Base-by-base conservation (phyloP, 768 basidiomycete genomes). In the Coprinopsis sp. region DNA sequence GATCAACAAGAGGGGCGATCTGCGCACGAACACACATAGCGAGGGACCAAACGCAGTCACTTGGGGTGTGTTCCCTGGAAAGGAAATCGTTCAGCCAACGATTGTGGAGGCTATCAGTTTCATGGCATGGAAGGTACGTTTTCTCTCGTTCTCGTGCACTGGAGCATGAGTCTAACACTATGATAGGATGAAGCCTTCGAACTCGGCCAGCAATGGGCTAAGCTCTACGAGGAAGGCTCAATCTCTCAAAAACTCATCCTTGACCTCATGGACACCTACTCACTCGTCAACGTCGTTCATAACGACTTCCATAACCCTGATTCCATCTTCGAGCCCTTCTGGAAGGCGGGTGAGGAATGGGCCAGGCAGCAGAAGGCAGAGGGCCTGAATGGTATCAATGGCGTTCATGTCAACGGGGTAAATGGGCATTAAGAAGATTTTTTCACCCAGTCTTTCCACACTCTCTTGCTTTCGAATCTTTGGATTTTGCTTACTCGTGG, bases 41-140 rank as follows among this genome's bases (percentile, higher is more conserved):
- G 93, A 96, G 41, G 92, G 94, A 2, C 94, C 96, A 22, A 97
- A 96, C 57, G 94, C 94, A n/a, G 92, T 97, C 14, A 97, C 94
- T 1, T 97, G 94, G 94, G 94, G 94, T 52, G 91, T 96, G 7
- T 97, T 95, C 76, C 91, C 94, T 4, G 90, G 91, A 46, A 97
- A 97, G 65, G 94, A 96, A 71, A 89, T 96, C 55, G 70, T 95
- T 37, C 92, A 95, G 61, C 94, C 94, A 18, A 97, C 94, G 16
- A 91, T 96, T 51, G 94, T 97, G 18, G 94, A 97, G 64, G 91
- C 93, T 3, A 87, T 95, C 57, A 94, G 91, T 60, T 96, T 96
- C 74, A 94, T 95, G 88, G 93, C 93, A 13, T 96, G 93, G 93
- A 95, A 95, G 80, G 89, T 84, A 42, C 33, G 74, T 63, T 18